phyloP scores from a whole-genome alignment of 2,329 filamentous ascomycete genomes.

The Orbilia brochopaga region DNA sequence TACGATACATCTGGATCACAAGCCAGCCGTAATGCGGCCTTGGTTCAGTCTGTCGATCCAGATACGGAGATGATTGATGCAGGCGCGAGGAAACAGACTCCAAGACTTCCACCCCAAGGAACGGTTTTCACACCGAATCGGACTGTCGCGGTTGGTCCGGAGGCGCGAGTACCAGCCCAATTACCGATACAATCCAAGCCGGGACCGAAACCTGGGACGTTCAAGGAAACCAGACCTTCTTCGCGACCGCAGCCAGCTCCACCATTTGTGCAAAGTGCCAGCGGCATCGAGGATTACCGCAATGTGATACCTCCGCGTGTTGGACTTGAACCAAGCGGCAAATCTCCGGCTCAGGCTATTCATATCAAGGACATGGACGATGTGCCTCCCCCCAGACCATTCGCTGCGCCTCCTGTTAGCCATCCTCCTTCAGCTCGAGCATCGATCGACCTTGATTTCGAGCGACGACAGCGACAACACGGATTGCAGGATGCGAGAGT shows the following conservation, averaged over 20 bases:
- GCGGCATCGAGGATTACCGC: slow-evolving; percentile 46
- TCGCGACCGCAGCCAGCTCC: slow-evolving; percentile 20
- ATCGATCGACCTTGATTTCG: slow-evolving; percentile 38
- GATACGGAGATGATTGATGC: slow-evolving; percentile 47
- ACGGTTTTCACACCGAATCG: slow-evolving; percentile 34
- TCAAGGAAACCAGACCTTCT: slow-evolving; percentile 43
- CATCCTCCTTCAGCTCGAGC: slow-evolving; percentile 9
- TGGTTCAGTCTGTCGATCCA: slow-evolving; percentile 23
- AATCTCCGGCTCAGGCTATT: slow-evolving; percentile 34
- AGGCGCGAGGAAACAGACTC: slow-evolving; percentile 24
- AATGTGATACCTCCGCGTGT: slow-evolving; percentile 33
- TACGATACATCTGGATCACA: slow-evolving; percentile 61
- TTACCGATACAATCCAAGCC: slow-evolving; percentile 44
- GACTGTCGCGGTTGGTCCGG: slow-evolving; percentile 37
- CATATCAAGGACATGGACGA: slow-evolving; percentile 38
- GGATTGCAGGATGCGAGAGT: slow-evolving; percentile 29
- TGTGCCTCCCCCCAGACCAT: slow-evolving; percentile 14
- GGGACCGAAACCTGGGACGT: slow-evolving; percentile 40
- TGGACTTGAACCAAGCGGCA: slow-evolving; percentile 35
- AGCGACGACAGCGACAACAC: slow-evolving; percentile 24
- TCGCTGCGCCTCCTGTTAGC: slow-evolving; percentile 16
- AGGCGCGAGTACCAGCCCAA: slow-evolving; percentile 34
- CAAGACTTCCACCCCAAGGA: slow-evolving; percentile 30
- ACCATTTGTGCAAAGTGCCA: slow-evolving; percentile 45
- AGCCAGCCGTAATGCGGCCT: slow-evolving; percentile 30